Conservation (phyloP, 768 basidiomycete genomes). For the Leccinum subgranulosum region DNA sequence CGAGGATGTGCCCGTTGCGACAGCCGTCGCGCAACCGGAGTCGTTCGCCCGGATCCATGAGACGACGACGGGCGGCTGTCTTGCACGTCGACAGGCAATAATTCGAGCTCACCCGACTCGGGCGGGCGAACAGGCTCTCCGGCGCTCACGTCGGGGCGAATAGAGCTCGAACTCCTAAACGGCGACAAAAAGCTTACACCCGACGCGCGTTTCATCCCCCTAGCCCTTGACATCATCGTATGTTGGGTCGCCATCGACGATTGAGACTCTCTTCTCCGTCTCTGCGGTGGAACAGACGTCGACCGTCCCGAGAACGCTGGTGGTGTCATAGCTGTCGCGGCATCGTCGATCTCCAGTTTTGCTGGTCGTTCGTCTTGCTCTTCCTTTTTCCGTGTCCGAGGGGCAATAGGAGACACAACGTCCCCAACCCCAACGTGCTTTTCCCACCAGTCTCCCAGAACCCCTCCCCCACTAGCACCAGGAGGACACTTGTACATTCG, state of each 20-base stretch:
- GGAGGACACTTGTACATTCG: constrained; percentile 62
- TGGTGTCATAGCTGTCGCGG: background rate
- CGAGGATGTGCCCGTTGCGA: constrained; percentile 14
- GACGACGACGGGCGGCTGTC: constrained; percentile 22
- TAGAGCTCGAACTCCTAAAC: constrained; percentile 16
- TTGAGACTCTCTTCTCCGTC: constrained; percentile 21
- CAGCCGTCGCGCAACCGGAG: constrained; percentile 11
- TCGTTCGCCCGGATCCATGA: constrained; percentile 14
- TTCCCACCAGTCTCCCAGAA: constrained; percentile 77
- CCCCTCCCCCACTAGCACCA: constrained; percentile 43
- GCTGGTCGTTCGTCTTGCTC: constrained; percentile 25
- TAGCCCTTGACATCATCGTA: constrained; percentile 12
- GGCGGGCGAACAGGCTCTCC: constrained; percentile 9
- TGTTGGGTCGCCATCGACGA: constrained; percentile 23
- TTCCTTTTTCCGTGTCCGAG: constrained; percentile 23
- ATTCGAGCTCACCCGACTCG: constrained; percentile 18
- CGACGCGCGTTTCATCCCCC: constrained; percentile 24
- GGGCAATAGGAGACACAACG: constrained; percentile 32
- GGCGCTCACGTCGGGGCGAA: constrained; percentile 7
- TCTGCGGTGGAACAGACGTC: constrained; percentile 4
- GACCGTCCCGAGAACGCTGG: background rate
- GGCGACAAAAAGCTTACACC: constrained; percentile 29
- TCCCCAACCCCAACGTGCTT: constrained; percentile 72
- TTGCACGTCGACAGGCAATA: constrained; percentile 22
- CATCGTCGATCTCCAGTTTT: constrained; percentile 22